Base-by-base conservation (phyloP, 768 basidiomycete species). In the Lactarius indigo region DNA sequence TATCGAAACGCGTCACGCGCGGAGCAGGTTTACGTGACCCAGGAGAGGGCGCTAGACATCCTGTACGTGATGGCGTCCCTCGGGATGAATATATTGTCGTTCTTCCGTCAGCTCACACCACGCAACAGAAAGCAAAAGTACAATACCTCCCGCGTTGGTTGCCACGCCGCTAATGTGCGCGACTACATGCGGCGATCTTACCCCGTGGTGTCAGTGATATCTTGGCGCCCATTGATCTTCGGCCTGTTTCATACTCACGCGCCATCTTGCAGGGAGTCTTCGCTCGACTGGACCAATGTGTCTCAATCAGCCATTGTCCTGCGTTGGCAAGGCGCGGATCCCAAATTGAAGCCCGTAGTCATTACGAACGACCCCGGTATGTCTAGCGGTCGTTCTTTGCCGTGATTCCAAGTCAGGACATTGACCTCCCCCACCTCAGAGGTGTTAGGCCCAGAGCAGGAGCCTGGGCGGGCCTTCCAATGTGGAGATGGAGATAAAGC, bases 241-340 rank as follows among this genome's bases (percentile, higher is more conserved):
- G n/a, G 1, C 20, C 0, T 13, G 1, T 54, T 3, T 18, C 37
- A 55, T 35, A 12, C 52, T 41, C 20, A 62, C 35, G 20, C 37
- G 23, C 23, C 6, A 7, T 31, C 5, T 59, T 18, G 9, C 26
- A 66, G 65, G 37, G 3, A 52, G 1, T 37, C 12, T 39, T 55
- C 58, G 18, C 57, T 68, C 31, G 35, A 60, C n/a, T 44, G 57
- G 15, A 60, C 58, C 5, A 3, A 59, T 10, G 33, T 64, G 2
- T 50, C 41, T 9, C 8, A 47, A 28, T 64, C 62, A 1, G 66
- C 66, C 20, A 10, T 68, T 23, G 52, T 68, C 33, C 31, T 60
- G 10, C 58, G 55, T 17, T 68, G 62, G 66, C 62, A 55, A 42
- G 66, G 66, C 31, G 47, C 54, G 2, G 41, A 64, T 26, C 42